Conservation (phyloP, 257 asterid genomes). For the Mentha longifolia region DNA sequence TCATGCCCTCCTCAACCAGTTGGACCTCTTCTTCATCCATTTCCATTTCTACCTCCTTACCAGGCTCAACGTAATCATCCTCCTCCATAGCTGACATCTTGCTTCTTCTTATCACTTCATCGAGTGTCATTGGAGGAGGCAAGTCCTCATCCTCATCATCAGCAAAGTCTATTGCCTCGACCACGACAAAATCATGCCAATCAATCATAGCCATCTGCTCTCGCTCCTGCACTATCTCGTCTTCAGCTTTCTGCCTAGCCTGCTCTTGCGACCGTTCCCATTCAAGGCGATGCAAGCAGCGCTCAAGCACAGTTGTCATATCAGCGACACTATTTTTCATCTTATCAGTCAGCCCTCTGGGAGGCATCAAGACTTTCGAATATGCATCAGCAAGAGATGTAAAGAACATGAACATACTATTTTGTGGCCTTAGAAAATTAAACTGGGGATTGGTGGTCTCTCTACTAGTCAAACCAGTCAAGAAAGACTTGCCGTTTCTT, state of each 20-base stretch:
- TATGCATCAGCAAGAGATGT: slow-evolving; percentile 96
- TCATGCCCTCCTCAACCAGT: slow-evolving; percentile 94
- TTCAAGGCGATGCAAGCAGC: slow-evolving; percentile 86
- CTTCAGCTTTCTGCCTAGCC: slow-evolving; percentile 95
- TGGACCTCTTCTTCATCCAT: slow-evolving; percentile 98
- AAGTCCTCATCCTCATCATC: slow-evolving; percentile 96
- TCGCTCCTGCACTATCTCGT: slow-evolving; percentile 89
- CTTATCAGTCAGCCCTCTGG: slow-evolving; percentile 75
- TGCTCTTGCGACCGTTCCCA: slow-evolving; percentile 97
- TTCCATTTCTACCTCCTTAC: slow-evolving; percentile 95
- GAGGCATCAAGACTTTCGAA: slow-evolving; percentile 94
- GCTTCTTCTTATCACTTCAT: slow-evolving; percentile 97
- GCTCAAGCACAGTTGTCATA: slow-evolving; percentile 87
- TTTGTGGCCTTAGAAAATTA: slow-evolving; percentile 91
- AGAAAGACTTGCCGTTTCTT: slow-evolving; percentile 83
- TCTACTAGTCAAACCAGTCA: slow-evolving; percentile 89
- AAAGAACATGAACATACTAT: slow-evolving; percentile 95
- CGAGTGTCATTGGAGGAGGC: slow-evolving; percentile 95
- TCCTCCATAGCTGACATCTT: slow-evolving; percentile 72
- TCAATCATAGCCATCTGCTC: slow-evolving; percentile 93
- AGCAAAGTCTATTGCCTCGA: slow-evolving; percentile 88
- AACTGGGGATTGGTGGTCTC: slow-evolving; percentile 88
- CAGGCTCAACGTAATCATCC: slow-evolving; percentile 80
- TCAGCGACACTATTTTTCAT: slow-evolving; percentile 69
- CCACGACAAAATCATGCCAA: slow-evolving; percentile 98